Base-by-base conservation (phyloP, 2,329 filamentous ascomycete species). In the Calonectria honghensis region DNA sequence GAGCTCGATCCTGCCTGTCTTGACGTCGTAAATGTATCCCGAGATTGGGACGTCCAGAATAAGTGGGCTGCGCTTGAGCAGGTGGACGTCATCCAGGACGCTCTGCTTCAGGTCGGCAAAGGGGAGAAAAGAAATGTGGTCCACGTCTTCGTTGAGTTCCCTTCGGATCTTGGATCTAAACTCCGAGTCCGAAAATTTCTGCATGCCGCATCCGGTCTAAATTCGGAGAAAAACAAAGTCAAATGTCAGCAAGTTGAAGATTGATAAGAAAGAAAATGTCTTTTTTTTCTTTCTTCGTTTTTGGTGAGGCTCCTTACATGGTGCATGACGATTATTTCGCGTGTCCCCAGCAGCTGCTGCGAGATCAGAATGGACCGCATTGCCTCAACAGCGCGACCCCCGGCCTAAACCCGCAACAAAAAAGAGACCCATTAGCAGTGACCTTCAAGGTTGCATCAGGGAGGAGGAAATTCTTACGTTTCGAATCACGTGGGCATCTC, bases 21-120 rank as follows among this genome's bases (percentile, higher is more conserved):
- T 91, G 52, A 96, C 93, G 79, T 96, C 92, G 85, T 96, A 96
- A 2, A 96, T 85, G 91, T 94, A 96, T 0, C 94, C 94, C 7
- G 90, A 94, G 59, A 96, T 88, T 0, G 85, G 85, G 4, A 94
- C 89, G 32, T 92, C 87, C 27, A 92, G 86, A 6, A 96, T 87
- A 20, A 93, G 86, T 69, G 89, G 89, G 63, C 88, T 90, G 65
- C 83, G 87, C 83, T 89, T 91, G 77, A 97, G 81, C 77, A 91
- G 91, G 61, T 85, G 85, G 0, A 97, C 89, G 83, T 96, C 94
- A 50, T 92, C 89, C 75, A 85, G 86, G 0, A 96, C 92, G 9
- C 91, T 93, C 77, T 90, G 84, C 71, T 93, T 90, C 69, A 95
- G 79, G 70, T 94, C 89, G 0, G 87, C 78, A 76, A 96, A 95